Percentiles rank a stretch among this genome's conserved stretches.
Evolutionary conservation across 1,139 yeast species (phyloP).

Genomic region (Insectozyma bohioensis): DNA sequence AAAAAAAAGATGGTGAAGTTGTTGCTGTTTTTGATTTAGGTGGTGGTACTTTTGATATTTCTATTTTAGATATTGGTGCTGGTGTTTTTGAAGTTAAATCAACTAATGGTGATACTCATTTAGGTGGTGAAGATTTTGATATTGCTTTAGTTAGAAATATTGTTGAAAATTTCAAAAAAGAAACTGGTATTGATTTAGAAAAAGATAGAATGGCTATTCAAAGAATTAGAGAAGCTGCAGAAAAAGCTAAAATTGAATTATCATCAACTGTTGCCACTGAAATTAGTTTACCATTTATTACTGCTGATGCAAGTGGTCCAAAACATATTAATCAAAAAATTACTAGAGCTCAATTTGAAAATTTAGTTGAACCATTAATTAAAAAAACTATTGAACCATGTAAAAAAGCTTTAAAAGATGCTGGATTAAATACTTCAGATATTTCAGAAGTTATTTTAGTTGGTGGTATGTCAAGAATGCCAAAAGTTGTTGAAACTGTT

Average conservation of each 20-base stretch:
- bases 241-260: conserved; percentile 98
- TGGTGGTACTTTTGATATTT: conserved; percentile 88
- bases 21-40: conserved; percentile 87
- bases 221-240: conserved; percentile 99
- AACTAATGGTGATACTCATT: conserved; percentile 87
- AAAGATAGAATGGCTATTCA: conserved; percentile 98
- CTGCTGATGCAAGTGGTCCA: conserved; percentile 96
- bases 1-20: conserved; percentile 70
- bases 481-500: conserved; percentile 97
- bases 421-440: conserved; percentile 80
- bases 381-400: conserved; percentile 96
- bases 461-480: conserved; percentile 99
- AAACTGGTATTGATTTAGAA: conserved; percentile 82
- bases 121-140: conserved; percentile 92
- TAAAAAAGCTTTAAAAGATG: conserved; percentile 97
- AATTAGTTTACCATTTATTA: conserved; percentile 95
- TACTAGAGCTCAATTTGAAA: conserved; percentile 91
- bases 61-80: conserved; percentile 80
- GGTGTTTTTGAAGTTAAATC: conserved; percentile 89
- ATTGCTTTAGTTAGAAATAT: conserved; percentile 85
- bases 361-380: conserved; percentile 85
- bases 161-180: conserved; percentile 90
- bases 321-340: conserved; percentile 95
- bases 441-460: conserved; percentile 94
- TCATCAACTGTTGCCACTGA: conserved; percentile 94